Evolutionary conservation across 345 rosid species (phyloP).

Genomic region (Camelina laxa): DNA sequence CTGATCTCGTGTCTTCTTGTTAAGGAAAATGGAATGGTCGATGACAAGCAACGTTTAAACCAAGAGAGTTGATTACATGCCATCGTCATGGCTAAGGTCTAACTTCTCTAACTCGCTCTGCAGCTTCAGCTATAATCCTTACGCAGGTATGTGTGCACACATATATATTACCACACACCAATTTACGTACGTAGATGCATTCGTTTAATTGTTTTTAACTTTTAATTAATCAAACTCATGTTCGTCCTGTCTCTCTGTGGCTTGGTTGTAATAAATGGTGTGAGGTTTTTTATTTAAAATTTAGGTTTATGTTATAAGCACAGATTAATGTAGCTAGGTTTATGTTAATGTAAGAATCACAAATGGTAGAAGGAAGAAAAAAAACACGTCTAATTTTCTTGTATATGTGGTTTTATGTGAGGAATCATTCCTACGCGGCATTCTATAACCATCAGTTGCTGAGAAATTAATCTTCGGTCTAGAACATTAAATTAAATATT

Average conservation of each 20-base stretch:
- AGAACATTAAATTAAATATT: no score
- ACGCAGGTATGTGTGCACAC: constrained; percentile 49
- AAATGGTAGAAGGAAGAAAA: no score
- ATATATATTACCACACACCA: neutral
- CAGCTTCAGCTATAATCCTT: constrained; percentile 57
- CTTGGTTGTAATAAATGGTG: neutral
- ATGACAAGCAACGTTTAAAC: constrained; percentile 3
- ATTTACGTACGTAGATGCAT: neutral
- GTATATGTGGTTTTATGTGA: no score
- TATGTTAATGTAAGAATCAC: no score
- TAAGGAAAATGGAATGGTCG: constrained; percentile 17
- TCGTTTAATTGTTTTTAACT: neutral
- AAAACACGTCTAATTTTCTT: no score
- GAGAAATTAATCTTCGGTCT: no score
- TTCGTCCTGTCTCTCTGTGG: neutral
- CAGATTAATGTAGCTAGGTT: no score
- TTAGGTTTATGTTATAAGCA: neutral
- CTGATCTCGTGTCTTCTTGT: neutral
- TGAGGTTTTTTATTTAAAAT: no score
- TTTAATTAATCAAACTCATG: neutral
- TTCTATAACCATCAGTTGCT: no score
- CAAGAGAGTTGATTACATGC: constrained; percentile 7
- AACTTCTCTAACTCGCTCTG: constrained; percentile 56
- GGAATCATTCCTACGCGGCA: no score
- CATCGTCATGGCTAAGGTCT: constrained; percentile 5